Conservation (phyloP, 495 filamentous ascomycete species). For the Penicillium subrubescens region DNA sequence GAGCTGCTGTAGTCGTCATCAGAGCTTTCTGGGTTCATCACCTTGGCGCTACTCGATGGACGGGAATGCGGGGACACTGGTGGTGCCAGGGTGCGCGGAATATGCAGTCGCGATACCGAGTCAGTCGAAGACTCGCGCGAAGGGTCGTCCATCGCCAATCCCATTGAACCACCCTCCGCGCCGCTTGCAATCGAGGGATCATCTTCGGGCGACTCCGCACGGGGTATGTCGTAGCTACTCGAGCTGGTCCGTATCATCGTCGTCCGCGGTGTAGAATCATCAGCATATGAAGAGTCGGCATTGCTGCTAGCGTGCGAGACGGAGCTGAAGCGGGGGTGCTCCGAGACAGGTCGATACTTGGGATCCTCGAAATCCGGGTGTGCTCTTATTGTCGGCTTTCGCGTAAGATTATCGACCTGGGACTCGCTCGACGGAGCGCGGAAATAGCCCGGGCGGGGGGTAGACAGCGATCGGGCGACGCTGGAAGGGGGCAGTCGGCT, state of each 20-base stretch:
- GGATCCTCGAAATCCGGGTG: conserved; percentile 63
- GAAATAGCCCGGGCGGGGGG: conserved; percentile 71
- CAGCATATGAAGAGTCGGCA: conserved; percentile 33
- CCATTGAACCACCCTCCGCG: conserved; percentile 24
- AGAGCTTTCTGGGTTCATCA: conserved; percentile 59
- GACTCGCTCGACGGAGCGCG: conserved; percentile 54
- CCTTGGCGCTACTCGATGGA: conserved; percentile 58
- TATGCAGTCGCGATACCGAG: conserved; percentile 48
- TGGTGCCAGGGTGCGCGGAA: conserved; percentile 53
- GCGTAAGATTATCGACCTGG: conserved; percentile 29
- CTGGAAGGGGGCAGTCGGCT: conserved; percentile 83
- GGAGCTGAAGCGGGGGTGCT: conserved; percentile 72
- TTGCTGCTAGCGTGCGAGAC: conserved; percentile 55
- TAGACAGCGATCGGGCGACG: conserved; percentile 73
- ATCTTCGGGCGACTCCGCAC: conserved; percentile 54
- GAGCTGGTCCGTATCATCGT: conserved; percentile 21
- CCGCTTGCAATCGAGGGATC: conserved; percentile 21
- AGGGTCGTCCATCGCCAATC: conserved; percentile 24
- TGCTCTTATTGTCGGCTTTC: conserved; percentile 42
- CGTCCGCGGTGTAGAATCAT: conserved; percentile 36
- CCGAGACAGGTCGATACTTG: conserved; percentile 65
- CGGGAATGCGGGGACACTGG: conserved; percentile 59
- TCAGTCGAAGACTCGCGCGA: conserved; percentile 46
- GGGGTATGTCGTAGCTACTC: conserved; percentile 46
- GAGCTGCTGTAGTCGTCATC: conserved; percentile 63